These are phyloP conservation scores for Xerophyta viscosa DNA, from an alignment of 106 monocot species.

Conservation along the genomic window DNA sequence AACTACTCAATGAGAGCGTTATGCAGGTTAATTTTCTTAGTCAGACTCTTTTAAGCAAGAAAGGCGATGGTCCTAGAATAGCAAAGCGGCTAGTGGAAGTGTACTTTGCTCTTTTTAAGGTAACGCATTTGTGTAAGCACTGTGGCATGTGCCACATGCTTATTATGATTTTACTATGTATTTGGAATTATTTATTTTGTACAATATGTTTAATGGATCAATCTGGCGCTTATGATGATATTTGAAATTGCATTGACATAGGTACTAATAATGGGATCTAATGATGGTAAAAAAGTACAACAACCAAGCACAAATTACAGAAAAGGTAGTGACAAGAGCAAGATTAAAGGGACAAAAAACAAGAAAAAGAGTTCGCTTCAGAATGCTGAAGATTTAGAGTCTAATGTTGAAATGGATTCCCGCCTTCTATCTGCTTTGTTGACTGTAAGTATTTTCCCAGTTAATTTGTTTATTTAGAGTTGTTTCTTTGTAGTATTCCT, in stretches of 20 bases:
- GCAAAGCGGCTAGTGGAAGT: constrained; percentile 84
- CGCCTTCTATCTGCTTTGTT: constrained; percentile 73
- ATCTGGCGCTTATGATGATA: too few species aligned
- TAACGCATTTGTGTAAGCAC: too few species aligned
- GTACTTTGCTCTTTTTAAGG: constrained; percentile 97
- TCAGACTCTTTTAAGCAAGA: constrained; percentile 62
- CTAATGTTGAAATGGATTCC: constrained; percentile 84
- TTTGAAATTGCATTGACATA: constrained; percentile 11
- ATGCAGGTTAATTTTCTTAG: constrained; percentile 84
- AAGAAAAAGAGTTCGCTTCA: constrained; percentile 20
- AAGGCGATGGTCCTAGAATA: constrained; percentile 73
- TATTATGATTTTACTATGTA: too few species aligned
- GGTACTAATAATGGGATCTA: constrained; percentile 61
- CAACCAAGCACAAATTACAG: constrained; percentile 17
- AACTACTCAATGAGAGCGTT: background rate
- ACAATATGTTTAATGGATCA: too few species aligned
- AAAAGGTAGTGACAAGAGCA: constrained; percentile 19
- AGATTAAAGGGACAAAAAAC: constrained; percentile 17
- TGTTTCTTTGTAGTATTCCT: too few species aligned
- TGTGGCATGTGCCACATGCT: too few species aligned
- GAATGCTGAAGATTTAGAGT: constrained; percentile 23
- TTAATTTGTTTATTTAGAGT: too few species aligned
- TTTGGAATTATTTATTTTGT: too few species aligned
- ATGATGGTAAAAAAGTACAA: constrained; percentile 19
- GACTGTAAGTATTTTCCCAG: constrained; percentile 42